phyloP scores from a whole-genome alignment of 2,329 filamentous ascomycete genomes.

The Neopestalotiopsis rosae region DNA sequence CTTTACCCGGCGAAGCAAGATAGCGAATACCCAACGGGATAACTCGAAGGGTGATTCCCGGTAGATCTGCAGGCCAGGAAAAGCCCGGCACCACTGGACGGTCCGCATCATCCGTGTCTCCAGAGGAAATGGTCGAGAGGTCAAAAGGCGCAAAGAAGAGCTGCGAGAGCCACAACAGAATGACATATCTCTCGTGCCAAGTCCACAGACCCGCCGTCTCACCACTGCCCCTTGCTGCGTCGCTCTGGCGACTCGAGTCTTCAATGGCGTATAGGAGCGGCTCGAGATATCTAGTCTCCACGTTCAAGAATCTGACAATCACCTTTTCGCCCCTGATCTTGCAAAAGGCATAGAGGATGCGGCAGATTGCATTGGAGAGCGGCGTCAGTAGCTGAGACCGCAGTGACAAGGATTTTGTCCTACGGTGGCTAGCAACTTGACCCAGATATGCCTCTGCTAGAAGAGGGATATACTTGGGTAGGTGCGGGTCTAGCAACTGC shows the following conservation, averaged over 20 bases:
- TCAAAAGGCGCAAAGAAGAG: conserved; percentile 88
- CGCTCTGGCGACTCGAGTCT: conserved; percentile 48
- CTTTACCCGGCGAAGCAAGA: conserved; percentile 79
- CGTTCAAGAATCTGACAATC: conserved; percentile 87
- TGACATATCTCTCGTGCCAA: conserved; percentile 90
- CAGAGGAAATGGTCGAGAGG: conserved; percentile 79
- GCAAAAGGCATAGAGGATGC: conserved; percentile 86
- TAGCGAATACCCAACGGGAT: conserved; percentile 75
- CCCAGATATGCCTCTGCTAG: conserved; percentile 79
- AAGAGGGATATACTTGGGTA: conserved; percentile 75
- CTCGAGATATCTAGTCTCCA: conserved; percentile 86
- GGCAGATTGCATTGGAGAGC: conserved; percentile 74
- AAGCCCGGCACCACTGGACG: conserved; percentile 53
- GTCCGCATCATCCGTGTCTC: conserved; percentile 52
- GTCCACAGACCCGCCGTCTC: conserved; percentile 50
- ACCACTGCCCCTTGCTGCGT: conserved; percentile 14
- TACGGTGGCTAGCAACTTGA: conserved; percentile 57
- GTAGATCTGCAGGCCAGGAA: conserved; percentile 63
- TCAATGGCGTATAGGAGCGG: conserved; percentile 79
- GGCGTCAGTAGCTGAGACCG: conserved; percentile 53
- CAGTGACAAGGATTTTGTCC: conserved; percentile 44
- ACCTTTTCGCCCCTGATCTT: conserved; percentile 95
- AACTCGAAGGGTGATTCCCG: conserved; percentile 72
- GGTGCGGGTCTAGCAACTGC: conserved; percentile 85
- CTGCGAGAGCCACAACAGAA: conserved; percentile 87